Evolutionary conservation across 768 basidiomycete genomes (phyloP).

Genomic region (Leccinellum albellum): DNA sequence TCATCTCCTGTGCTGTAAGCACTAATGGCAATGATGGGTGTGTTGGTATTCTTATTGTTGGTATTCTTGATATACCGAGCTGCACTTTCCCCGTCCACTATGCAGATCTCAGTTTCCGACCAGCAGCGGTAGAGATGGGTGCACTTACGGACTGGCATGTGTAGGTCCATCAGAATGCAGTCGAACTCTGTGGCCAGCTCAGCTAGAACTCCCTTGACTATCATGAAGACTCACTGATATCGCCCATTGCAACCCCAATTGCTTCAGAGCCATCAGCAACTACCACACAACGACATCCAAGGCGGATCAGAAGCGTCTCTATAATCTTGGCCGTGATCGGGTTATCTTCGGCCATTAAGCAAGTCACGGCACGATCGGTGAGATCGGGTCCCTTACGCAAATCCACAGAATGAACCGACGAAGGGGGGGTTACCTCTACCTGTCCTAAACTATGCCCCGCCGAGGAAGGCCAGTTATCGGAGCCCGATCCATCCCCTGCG

Average conservation of each 20-base stretch:
- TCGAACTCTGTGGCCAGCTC: conserved; percentile 69
- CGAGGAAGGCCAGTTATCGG: conserved; percentile 67
- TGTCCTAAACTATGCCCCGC: conserved; percentile 51
- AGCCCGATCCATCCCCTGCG: conserved; percentile 72
- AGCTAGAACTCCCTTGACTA: neutral
- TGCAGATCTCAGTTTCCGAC: conserved; percentile 1
- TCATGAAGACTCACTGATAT: conserved; percentile 71
- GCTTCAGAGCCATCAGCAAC: conserved; percentile 97
- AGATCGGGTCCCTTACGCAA: conserved; percentile 72
- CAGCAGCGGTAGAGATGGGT: neutral
- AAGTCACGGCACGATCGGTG: conserved; percentile 87
- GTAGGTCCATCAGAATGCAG: conserved; percentile 90
- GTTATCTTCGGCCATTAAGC: conserved; percentile 94
- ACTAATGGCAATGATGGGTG: conserved; percentile 90
- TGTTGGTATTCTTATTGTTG: conserved; percentile 89
- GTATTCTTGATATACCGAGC: conserved; percentile 97
- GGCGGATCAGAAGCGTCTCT: conserved; percentile 86
- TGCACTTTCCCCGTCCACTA: conserved; percentile 94
- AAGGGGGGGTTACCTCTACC: conserved; percentile 66
- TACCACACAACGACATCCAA: conserved; percentile 94
- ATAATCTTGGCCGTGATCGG: conserved; percentile 98
- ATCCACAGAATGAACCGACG: conserved; percentile 83
- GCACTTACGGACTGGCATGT: conserved; percentile 87
- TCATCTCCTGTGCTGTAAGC: conserved; percentile 79
- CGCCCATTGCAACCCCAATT: conserved; percentile 94